These are phyloP conservation scores for Oemleria cerasiformis DNA, from an alignment of 306 rosid genomes.

Conservation along the genomic window DNA sequence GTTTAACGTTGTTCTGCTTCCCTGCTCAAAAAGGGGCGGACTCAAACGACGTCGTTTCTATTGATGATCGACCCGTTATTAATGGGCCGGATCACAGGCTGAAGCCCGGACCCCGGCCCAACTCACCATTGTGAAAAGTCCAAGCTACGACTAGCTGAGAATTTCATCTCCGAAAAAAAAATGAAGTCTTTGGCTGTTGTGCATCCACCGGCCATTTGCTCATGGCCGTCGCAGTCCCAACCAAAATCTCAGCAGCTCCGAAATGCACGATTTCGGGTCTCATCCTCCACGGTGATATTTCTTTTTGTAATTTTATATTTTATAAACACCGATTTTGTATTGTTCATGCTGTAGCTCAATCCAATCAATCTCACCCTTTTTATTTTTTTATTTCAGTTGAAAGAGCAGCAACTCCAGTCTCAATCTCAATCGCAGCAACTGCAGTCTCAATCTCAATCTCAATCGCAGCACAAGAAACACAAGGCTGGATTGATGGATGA, in stretches of 20 bases:
- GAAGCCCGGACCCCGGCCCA: not conserved
- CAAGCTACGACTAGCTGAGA: no score
- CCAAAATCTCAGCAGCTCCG: slow-evolving; percentile 31
- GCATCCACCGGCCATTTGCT: no score
- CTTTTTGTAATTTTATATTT: not conserved
- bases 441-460: no score
- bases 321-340: not conserved
- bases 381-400: not conserved
- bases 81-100: not conserved
- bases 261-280: slow-evolving; percentile 25
- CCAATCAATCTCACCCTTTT: not conserved
- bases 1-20: slow-evolving; percentile 8
- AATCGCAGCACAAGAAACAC: slow-evolving; percentile 21
- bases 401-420: no score
- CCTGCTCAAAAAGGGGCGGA: not conserved
- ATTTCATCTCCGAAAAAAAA: no score
- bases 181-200: no score
- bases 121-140: not conserved
- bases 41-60: not conserved
- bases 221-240: not conserved
- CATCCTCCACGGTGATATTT: slow-evolving; percentile 42
- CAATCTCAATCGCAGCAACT: no score
- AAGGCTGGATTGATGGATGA: slow-evolving; percentile 60
- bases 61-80: no score
- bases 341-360: not conserved